Evolutionary conservation across 768 basidiomycete genomes (phyloP).

Genomic region (Phallus indusiatus): DNA sequence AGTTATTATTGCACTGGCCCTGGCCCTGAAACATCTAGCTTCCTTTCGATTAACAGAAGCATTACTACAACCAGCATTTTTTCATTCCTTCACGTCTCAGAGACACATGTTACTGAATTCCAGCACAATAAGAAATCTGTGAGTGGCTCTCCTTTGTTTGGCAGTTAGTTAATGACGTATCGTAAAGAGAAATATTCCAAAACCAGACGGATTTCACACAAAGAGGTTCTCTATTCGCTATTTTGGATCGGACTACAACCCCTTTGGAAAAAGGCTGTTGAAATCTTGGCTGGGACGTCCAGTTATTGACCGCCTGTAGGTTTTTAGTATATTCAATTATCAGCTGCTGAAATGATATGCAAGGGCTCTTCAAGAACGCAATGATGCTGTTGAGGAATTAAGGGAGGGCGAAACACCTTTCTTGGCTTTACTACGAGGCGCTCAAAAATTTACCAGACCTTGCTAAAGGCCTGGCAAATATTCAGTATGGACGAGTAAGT

Average conservation of each 20-base stretch:
- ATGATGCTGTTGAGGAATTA: constrained; percentile 83
- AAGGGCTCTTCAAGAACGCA: constrained; percentile 66
- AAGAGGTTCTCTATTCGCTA: constrained; percentile 72
- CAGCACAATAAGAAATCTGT: constrained; percentile 79
- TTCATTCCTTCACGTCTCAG: constrained; percentile 64
- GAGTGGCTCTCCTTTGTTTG: constrained; percentile 14
- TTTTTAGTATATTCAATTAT: not conserved
- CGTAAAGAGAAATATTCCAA: constrained; percentile 69
- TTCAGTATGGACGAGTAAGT: constrained; percentile 83
- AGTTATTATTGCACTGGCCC: constrained; percentile 65
- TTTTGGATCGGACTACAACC: constrained; percentile 81
- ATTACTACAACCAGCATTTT: constrained; percentile 68
- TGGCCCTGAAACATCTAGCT: constrained; percentile 58
- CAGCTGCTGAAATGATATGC: not conserved
- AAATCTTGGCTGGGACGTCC: constrained; percentile 84
- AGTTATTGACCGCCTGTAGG: constrained; percentile 59
- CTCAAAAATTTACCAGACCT: constrained; percentile 79
- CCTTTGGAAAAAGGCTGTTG: constrained; percentile 75
- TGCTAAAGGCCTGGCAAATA: constrained; percentile 73
- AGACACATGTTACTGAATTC: constrained; percentile 83
- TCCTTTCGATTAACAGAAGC: constrained; percentile 72
- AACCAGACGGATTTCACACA: constrained; percentile 76
- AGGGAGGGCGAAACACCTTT: constrained; percentile 47
- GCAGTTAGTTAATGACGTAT: not conserved
- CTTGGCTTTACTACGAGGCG: constrained; percentile 55